Percentiles rank a stretch among this genome's conserved stretches.
These are phyloP conservation scores for Actinomucor elegans DNA, from an alignment of 371 early-diverging fungal species.

Conservation along the genomic window DNA sequence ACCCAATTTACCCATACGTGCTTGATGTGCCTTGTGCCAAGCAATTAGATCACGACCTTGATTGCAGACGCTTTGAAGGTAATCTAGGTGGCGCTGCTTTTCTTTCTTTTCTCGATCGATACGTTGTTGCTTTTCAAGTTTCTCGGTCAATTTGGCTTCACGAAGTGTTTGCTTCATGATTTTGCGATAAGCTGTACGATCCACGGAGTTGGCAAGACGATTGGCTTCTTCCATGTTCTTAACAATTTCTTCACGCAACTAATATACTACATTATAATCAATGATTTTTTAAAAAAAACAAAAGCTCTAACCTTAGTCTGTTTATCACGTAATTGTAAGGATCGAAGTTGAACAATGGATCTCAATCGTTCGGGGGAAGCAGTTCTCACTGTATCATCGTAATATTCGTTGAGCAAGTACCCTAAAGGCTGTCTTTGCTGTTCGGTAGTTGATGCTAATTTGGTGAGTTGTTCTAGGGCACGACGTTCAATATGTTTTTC, in stretches of 20 bases:
- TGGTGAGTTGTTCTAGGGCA: constrained; percentile 6
- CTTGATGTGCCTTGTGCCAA: constrained; percentile 73
- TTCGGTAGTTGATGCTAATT: constrained; percentile 13
- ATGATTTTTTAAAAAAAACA: no score
- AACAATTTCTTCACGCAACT: constrained; percentile 80
- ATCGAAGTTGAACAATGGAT: constrained; percentile 81
- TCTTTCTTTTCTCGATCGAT: constrained; percentile 86
- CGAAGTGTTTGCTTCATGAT: constrained; percentile 85
- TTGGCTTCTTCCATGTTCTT: constrained; percentile 68
- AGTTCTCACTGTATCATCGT: constrained; percentile 35
- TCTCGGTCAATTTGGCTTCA: constrained; percentile 87
- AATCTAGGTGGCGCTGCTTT: constrained; percentile 79
- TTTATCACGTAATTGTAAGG: constrained; percentile 72
- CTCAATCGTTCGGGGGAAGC: constrained; percentile 44
- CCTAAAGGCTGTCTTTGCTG: constrained; percentile 25
- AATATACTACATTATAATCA: no score
- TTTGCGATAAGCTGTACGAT: constrained; percentile 77
- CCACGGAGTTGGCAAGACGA: constrained; percentile 74
- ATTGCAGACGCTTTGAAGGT: constrained; percentile 66
- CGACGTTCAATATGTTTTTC: constrained; percentile 33
- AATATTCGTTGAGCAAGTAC: constrained; percentile 27
- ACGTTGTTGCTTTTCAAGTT: constrained; percentile 84
- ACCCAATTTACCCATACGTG: constrained; percentile 72
- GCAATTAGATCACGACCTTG: constrained; percentile 75
- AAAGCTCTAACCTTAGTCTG: constrained; percentile 72